Evolutionary conservation across 257 asterid species (phyloP).

Genomic region (Plectranthus barbatus): DNA sequence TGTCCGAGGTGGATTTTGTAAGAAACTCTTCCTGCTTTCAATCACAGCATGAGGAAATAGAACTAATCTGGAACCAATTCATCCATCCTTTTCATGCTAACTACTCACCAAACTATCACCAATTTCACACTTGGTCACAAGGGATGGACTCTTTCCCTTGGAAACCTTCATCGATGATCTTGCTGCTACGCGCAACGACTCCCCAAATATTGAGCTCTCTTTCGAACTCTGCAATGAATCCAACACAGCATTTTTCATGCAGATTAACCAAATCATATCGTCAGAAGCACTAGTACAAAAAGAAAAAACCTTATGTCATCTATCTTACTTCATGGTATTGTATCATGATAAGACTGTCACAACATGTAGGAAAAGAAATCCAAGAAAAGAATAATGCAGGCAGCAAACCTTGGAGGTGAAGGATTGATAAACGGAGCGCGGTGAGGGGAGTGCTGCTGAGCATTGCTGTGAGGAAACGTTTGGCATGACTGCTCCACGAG

Average conservation of each 20-base stretch:
- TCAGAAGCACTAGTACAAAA: too few relatives aligned
- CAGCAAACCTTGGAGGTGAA: constrained; percentile 47
- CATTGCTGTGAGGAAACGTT: constrained; percentile 63
- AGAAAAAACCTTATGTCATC: too few relatives aligned
- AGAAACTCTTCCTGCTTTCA: constrained; percentile 77
- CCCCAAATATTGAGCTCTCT: constrained; percentile 80
- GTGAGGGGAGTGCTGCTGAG: constrained; percentile 42
- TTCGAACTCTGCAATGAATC: constrained; percentile 55
- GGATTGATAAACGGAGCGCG: constrained; percentile 33
- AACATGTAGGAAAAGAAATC: not conserved
- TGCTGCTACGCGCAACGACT: constrained; percentile 44
- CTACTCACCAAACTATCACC: constrained; percentile 87
- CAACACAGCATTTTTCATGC: too few relatives aligned
- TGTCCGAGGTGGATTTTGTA: constrained; percentile 66
- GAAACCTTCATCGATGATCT: constrained; percentile 46
- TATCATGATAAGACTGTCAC: not conserved
- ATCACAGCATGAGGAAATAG: too few relatives aligned
- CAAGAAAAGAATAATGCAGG: not conserved
- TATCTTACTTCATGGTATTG: too few relatives aligned
- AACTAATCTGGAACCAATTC: too few relatives aligned
- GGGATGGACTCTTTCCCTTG: constrained; percentile 41
- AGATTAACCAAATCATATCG: too few relatives aligned
- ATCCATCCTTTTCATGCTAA: not conserved
- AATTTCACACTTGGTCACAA: constrained; percentile 71
- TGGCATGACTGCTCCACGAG: constrained; percentile 54